phyloP scores from a whole-genome alignment of 1,284 basidiomycete species.

The Phellopilus nigrolimitatus region DNA sequence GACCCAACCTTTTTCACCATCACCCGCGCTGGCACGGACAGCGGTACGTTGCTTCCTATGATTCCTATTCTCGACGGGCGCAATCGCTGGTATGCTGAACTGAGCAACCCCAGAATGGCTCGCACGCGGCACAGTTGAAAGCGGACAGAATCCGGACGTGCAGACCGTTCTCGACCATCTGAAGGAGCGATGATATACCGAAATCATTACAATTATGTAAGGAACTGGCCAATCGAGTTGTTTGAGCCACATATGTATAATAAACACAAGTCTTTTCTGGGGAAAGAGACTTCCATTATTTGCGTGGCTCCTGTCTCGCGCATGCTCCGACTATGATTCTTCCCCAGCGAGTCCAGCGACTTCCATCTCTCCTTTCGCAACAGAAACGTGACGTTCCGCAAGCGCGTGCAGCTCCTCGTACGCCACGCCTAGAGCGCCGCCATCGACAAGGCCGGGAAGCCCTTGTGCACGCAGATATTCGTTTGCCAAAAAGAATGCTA shows the following conservation, averaged over 20 bases:
- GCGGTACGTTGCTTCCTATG: slow-evolving; percentile 6
- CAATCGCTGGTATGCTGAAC: too few relatives aligned
- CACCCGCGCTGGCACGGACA: slow-evolving; percentile 18
- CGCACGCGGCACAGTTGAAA: slow-evolving; percentile 10
- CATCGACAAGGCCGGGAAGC: slow-evolving; percentile 20
- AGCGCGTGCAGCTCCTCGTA: slow-evolving; percentile 4
- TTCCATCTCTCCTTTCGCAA: slow-evolving; percentile 6
- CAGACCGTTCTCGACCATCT: slow-evolving; percentile 5
- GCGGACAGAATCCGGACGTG: slow-evolving; percentile 2
- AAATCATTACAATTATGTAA: too few relatives aligned
- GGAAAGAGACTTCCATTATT: too few relatives aligned
- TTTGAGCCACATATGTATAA: too few relatives aligned
- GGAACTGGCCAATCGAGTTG: too few relatives aligned
- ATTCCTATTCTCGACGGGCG: background rate
- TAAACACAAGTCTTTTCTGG: too few relatives aligned
- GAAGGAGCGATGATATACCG: slow-evolving; percentile 6
- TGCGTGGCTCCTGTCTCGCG: too few relatives aligned
- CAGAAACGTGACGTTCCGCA: slow-evolving; percentile 1
- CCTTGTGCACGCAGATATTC: slow-evolving; percentile 25
- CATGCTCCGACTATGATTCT: too few relatives aligned
- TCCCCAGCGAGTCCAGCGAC: background rate
- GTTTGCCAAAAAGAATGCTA: slow-evolving; percentile 27
- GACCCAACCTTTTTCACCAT: slow-evolving; percentile 18
- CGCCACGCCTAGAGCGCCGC: slow-evolving; percentile 9
- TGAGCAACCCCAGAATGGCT: background rate